Conservation (phyloP, 257 asterid species). For the Petrea volubilis region DNA sequence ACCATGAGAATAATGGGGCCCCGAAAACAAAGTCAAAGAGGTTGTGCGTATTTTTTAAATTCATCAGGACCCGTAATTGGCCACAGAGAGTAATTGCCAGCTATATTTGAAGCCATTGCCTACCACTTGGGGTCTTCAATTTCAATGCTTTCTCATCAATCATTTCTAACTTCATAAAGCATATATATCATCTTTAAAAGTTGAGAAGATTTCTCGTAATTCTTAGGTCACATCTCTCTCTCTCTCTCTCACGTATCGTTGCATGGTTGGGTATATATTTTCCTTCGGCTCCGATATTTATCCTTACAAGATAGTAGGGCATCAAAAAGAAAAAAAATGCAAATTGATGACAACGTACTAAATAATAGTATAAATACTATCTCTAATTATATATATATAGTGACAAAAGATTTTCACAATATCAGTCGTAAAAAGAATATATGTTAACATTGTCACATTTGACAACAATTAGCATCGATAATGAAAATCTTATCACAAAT, state of each 20-base stretch:
- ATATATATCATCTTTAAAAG: constrained; percentile 21
- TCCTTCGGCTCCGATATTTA: too few relatives aligned
- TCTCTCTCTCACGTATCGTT: neutral
- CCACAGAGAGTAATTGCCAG: constrained; percentile 17
- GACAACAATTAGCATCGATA: too few relatives aligned
- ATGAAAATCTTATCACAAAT: too few relatives aligned
- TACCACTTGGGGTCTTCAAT: constrained; percentile 19
- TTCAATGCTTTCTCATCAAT: constrained; percentile 5
- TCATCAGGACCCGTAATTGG: neutral
- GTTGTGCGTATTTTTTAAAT: neutral
- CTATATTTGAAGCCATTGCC: neutral
- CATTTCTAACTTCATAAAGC: constrained; percentile 6
- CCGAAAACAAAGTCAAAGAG: constrained; percentile 11
- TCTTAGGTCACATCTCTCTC: neutral
- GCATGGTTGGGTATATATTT: too few relatives aligned
- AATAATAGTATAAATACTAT: too few relatives aligned
- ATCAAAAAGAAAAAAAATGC: too few relatives aligned
- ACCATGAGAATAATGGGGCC: neutral
- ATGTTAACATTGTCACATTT: too few relatives aligned
- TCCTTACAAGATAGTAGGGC: neutral
- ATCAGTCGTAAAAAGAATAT: too few relatives aligned
- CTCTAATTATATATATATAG: too few relatives aligned
- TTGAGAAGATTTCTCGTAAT: constrained; percentile 9
- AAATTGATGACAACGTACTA: too few relatives aligned
- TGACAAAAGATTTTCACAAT: too few relatives aligned